phyloP scores from a whole-genome alignment of 2,329 filamentous ascomycete species.

The Sordariomycetes sp. region DNA sequence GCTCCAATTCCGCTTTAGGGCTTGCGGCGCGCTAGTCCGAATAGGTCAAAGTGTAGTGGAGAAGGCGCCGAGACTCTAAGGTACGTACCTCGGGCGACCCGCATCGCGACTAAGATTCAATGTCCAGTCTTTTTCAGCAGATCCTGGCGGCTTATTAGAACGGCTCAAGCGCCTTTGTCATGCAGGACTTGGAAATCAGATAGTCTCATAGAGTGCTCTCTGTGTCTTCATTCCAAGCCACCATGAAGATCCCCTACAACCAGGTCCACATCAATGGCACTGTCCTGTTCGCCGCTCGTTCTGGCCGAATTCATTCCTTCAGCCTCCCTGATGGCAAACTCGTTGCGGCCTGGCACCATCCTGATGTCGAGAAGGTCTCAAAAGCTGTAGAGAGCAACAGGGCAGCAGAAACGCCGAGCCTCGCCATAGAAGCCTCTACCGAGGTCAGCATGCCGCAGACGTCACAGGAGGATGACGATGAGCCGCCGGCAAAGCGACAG shows the following conservation, averaged over 20 bases:
- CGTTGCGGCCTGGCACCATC: constrained; percentile 53
- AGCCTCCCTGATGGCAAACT: constrained; percentile 46
- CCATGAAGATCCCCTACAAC: constrained; percentile 53
- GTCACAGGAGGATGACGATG: constrained; percentile 11
- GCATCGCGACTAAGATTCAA: no score
- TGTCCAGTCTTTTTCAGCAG: no score
- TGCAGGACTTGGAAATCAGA: no score
- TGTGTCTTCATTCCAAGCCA: no score
- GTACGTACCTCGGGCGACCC: constrained; percentile 6
- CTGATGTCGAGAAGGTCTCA: constrained; percentile 25
- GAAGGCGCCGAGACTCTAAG: background rate
- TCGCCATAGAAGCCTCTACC: no score
- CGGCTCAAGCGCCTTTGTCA: no score
- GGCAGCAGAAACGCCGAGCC: no score
- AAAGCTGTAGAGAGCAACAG: constrained; percentile 16
- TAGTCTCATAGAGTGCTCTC: no score
- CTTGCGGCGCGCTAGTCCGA: constrained; percentile 18
- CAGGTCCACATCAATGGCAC: constrained; percentile 45
- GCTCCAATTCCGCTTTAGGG: constrained; percentile 21
- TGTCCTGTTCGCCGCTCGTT: constrained; percentile 65
- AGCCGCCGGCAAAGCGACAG: constrained; percentile 26
- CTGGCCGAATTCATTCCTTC: constrained; percentile 62
- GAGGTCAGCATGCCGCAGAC: no score
- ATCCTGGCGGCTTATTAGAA: no score
- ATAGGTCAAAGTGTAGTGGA: background rate